A percentile compares a stretch with the other conserved stretches of the same genome.
Evolutionary conservation across 192 early-diverging fungal genomes (phyloP).

Genomic region (Cetraspora pellucida): DNA sequence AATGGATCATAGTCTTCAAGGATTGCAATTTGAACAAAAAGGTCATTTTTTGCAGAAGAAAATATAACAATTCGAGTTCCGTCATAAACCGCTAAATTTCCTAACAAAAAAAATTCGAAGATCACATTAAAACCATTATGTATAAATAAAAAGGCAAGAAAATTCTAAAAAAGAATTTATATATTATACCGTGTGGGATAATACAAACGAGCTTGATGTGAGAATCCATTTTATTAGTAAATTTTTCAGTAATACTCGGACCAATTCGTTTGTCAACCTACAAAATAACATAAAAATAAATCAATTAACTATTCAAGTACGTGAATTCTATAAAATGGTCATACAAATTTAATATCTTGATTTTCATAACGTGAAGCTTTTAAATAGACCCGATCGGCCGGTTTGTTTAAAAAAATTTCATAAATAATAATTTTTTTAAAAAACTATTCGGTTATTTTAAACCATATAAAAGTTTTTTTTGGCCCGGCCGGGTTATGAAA

Average conservation of each 20-base stretch:
- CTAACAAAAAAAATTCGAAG: constrained; percentile 3
- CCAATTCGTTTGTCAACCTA: constrained; percentile 20
- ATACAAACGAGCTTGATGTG: constrained; percentile 20
- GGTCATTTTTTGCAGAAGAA: not conserved
- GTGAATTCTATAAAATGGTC: not conserved
- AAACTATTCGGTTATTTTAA: no score
- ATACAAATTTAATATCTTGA: no score
- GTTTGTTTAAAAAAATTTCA: no score
- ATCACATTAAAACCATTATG: not conserved
- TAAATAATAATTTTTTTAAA: no score
- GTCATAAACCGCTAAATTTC: constrained; percentile 15
- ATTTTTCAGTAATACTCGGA: constrained; percentile 11
- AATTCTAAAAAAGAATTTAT: not conserved
- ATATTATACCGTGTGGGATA: constrained; percentile 1
- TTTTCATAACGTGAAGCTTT: no score
- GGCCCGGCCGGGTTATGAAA: no score
- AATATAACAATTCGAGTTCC: constrained; percentile 13
- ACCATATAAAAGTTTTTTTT: no score
- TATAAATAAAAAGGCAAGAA: not conserved
- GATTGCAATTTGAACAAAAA: not conserved
- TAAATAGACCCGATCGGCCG: no score
- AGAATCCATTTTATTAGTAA: not conserved
- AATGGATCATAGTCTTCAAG: constrained; percentile 18
- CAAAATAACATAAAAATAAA: not conserved
- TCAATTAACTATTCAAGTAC: not conserved